A percentile compares a stretch with the other conserved stretches of the same genome.
Evolutionary conservation across 495 filamentous ascomycete species (phyloP).

Genomic region (Hypoxylon fuscum): DNA sequence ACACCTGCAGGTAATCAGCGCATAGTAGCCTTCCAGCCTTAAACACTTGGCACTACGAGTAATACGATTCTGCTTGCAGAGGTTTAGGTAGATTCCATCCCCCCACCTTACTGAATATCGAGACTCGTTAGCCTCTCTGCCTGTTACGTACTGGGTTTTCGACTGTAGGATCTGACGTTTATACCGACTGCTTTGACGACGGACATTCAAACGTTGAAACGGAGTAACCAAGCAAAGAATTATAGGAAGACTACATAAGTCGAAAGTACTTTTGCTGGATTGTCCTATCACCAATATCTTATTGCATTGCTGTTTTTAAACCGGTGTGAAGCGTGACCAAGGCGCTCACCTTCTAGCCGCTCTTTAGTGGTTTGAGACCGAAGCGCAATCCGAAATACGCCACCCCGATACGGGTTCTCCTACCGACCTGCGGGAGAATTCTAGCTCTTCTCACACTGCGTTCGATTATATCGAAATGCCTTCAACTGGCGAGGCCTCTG

Average conservation of each 20-base stretch:
- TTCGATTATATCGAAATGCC: slow-evolving; percentile 25
- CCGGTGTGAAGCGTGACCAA: slow-evolving; percentile 6
- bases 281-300: slow-evolving; percentile 1
- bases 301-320: slow-evolving; percentile 7
- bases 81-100: slow-evolving; percentile 18
- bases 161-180: slow-evolving; percentile 4
- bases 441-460: background rate
- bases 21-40: slow-evolving; percentile 14
- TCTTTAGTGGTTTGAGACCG: slow-evolving; percentile 15
- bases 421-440: background rate
- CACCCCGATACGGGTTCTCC: slow-evolving; percentile 4
- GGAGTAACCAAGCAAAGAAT: background rate
- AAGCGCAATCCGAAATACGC: slow-evolving; percentile 26
- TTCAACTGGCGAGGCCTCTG: slow-evolving; percentile 14
- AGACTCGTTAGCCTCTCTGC: slow-evolving; percentile 12
- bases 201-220: slow-evolving; percentile 1
- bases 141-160: slow-evolving; percentile 4
- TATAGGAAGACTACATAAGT: background rate
- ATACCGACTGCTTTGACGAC: slow-evolving; percentile 9
- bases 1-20: no score
- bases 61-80: slow-evolving; percentile 15
- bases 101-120: slow-evolving; percentile 28
- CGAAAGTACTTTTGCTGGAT: background rate
- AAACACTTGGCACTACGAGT: slow-evolving; percentile 11
- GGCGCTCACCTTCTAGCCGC: slow-evolving; percentile 5